phyloP scores from a whole-genome alignment of 305 asterid genomes.

The Solanum hybrid region DNA sequence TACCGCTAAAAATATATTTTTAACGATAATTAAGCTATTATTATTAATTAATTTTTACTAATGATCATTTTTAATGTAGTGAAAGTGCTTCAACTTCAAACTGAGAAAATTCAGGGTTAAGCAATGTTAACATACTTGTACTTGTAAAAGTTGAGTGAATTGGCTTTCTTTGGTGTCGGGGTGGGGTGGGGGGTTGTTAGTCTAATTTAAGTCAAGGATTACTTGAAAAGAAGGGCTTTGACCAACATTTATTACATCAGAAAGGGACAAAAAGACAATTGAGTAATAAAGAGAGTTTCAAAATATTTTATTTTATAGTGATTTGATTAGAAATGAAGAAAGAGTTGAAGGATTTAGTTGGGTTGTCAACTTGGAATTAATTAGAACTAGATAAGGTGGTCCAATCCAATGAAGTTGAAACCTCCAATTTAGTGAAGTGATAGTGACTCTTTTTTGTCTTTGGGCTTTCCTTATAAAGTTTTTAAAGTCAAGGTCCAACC shows the following conservation, averaged over 20 bases:
- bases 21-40: too few species aligned
- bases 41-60: too few species aligned
- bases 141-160: not conserved
- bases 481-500: not conserved
- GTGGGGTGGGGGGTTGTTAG: not conserved
- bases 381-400: not conserved
- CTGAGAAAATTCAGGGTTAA: not conserved
- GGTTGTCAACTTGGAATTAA: not conserved
- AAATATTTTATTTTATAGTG: not conserved
- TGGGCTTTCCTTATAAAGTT: not conserved
- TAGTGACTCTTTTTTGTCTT: not conserved
- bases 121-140: not conserved
- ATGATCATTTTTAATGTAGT: too few species aligned
- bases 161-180: not conserved
- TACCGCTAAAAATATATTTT: too few species aligned
- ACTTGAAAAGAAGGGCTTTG: slow-evolving; percentile 21
- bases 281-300: not conserved
- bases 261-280: slow-evolving; percentile 17
- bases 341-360: not conserved
- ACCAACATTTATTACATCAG: slow-evolving; percentile 14
- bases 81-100: not conserved
- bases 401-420: not conserved
- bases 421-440: not conserved
- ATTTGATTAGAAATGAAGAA: not conserved
- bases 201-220: not conserved